A percentile compares a stretch with the other conserved stretches of the same genome.
phyloP scores from a whole-genome alignment of 495 filamentous ascomycete species.

The Aspergillus coremiiformis region DNA sequence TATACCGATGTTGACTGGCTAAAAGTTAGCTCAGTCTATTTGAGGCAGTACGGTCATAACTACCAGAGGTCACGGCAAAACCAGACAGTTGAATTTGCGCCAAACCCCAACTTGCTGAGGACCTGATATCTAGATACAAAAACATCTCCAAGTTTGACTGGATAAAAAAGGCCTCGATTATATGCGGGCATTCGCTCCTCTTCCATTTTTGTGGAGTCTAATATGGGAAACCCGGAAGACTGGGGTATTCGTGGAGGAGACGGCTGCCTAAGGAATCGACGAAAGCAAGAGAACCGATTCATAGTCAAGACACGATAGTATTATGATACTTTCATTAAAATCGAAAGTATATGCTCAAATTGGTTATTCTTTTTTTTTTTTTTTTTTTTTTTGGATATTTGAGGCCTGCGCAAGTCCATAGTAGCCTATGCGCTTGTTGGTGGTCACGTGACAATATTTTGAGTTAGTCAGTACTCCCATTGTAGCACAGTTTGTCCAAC shows the following conservation, averaged over 20 bases:
- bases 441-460: no score
- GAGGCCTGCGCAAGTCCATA: no score
- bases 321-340: no score
- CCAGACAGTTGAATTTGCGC: conserved; percentile 45
- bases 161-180: conserved; percentile 34
- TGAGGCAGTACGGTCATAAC: background rate
- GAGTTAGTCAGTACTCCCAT: no score
- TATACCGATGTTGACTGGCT: conserved; percentile 24
- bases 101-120: conserved; percentile 46
- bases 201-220: conserved; percentile 19
- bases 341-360: no score
- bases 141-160: conserved; percentile 40
- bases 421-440: no score
- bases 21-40: conserved; percentile 8
- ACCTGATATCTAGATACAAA: conserved; percentile 40
- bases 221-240: background rate
- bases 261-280: background rate
- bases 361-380: no score
- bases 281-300: background rate
- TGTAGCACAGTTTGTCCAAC: no score
- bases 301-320: no score
- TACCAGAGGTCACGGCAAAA: conserved; percentile 39
- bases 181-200: conserved; percentile 39
- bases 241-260: background rate
- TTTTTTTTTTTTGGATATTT: no score